phyloP scores from a whole-genome alignment of 2,329 filamentous ascomycete species.

The Nigrospora osmanthi region DNA sequence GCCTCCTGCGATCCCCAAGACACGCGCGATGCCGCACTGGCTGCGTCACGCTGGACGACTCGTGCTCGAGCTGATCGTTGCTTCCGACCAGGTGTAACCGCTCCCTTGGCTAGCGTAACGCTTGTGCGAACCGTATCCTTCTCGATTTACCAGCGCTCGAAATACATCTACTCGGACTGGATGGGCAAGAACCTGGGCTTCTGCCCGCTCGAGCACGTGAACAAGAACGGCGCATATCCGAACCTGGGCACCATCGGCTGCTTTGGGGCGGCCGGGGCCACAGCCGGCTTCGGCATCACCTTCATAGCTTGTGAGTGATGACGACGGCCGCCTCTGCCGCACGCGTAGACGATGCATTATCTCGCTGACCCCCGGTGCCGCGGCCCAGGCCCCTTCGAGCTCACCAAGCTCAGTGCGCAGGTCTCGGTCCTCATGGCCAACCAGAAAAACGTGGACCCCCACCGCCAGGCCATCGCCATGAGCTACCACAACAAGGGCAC shows the following conservation, averaged over 20 bases:
- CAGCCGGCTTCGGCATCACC: conserved; percentile 72
- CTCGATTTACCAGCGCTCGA: conserved; percentile 71
- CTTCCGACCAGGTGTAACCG: conserved; percentile 54
- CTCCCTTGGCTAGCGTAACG: conserved; percentile 73
- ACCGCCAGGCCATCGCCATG: conserved; percentile 51
- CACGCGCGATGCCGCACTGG: too few species aligned
- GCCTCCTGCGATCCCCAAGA: too few species aligned
- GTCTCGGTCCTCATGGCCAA: conserved; percentile 71
- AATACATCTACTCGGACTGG: conserved; percentile 64
- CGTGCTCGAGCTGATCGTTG: not conserved
- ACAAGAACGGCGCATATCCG: conserved; percentile 61
- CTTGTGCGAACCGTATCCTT: conserved; percentile 72
- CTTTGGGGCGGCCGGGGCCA: conserved; percentile 71
- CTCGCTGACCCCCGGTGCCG: not conserved
- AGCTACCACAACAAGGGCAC: conserved; percentile 76
- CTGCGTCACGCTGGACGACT: too few species aligned
- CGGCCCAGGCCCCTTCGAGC: conserved; percentile 66
- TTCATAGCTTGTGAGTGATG: conserved; percentile 60
- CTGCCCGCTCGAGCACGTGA: conserved; percentile 68
- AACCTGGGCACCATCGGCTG: conserved; percentile 66
- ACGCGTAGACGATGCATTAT: too few species aligned
- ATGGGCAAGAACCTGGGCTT: conserved; percentile 58
- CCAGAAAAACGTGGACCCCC: conserved; percentile 37
- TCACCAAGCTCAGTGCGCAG: conserved; percentile 84
- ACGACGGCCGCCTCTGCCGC: too few species aligned